Conservation (phyloP, 1,284 basidiomycete species). For the Sphaerobolus stellatus region DNA sequence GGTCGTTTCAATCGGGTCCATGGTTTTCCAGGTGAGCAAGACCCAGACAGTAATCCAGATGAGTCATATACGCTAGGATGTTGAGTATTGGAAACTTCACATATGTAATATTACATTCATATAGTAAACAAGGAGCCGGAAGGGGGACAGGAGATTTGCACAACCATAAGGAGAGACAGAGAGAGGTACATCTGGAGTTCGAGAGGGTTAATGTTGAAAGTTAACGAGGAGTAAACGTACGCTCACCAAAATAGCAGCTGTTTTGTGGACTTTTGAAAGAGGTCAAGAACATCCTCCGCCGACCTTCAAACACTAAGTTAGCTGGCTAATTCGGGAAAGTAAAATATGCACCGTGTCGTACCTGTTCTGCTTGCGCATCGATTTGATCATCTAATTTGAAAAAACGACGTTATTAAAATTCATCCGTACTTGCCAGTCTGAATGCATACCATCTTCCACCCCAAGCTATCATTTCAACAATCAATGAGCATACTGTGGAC, state of each 20-base stretch:
- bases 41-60: too few species aligned
- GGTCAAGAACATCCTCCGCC: not conserved
- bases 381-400: slow-evolving; percentile 38
- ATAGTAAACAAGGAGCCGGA: too few species aligned
- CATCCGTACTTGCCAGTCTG: too few species aligned
- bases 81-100: too few species aligned
- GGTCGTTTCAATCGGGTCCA: not conserved
- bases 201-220: too few species aligned
- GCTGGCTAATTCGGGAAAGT: not conserved
- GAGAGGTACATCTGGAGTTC: too few species aligned
- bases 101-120: too few species aligned
- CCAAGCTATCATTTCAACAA: slow-evolving; percentile 35
- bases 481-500: not conserved
- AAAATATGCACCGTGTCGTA: slow-evolving; percentile 21
- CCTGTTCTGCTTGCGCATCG: slow-evolving; percentile 56
- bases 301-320: not conserved
- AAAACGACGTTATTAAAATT: not conserved
- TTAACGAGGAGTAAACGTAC: not conserved
- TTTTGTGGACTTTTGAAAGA: not conserved
- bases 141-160: too few species aligned
- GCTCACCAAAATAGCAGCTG: not conserved
- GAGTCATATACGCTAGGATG: too few species aligned
- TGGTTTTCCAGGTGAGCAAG: too few species aligned
- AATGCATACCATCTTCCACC: slow-evolving; percentile 52
- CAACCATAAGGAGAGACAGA: too few species aligned